Evolutionary conservation across 306 rosid genomes (phyloP).

Genomic region (Rosa lucieae): DNA sequence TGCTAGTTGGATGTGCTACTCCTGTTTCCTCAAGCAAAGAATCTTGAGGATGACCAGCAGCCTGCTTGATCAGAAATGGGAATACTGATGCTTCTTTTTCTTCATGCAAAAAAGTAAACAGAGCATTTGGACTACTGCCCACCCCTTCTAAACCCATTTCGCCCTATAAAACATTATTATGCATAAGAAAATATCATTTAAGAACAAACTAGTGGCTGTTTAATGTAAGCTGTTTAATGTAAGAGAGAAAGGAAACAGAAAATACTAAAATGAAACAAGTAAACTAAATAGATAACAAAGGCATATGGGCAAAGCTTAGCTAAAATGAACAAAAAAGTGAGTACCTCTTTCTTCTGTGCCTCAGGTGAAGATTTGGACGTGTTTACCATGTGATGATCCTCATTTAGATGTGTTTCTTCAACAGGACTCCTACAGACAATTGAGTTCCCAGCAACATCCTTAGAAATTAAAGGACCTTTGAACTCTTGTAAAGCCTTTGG

Average conservation of each 20-base stretch:
- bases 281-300: not conserved
- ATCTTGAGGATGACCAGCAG: slow-evolving; percentile 20
- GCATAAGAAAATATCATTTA: slow-evolving; percentile 14
- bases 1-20: slow-evolving; percentile 20
- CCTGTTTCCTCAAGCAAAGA: slow-evolving; percentile 30
- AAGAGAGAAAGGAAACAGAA: slow-evolving; percentile 6
- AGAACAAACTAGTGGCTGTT: not conserved
- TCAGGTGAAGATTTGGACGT: slow-evolving; percentile 38
- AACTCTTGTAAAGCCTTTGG: slow-evolving; percentile 35
- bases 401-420: slow-evolving; percentile 33
- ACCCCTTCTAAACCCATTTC: slow-evolving; percentile 34
- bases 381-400: slow-evolving; percentile 32
- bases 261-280: slow-evolving; percentile 13
- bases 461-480: slow-evolving; percentile 33
- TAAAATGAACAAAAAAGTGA: slow-evolving; percentile 14
- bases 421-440: slow-evolving; percentile 15
- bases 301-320: not conserved
- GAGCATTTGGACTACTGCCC: slow-evolving; percentile 24
- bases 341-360: slow-evolving; percentile 57
- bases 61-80: slow-evolving; percentile 30
- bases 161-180: slow-evolving; percentile 37
- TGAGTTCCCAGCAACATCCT: slow-evolving; percentile 28
- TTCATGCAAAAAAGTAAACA: slow-evolving; percentile 19
- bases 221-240: slow-evolving; percentile 11
- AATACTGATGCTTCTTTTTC: slow-evolving; percentile 19